Base-by-base conservation (phyloP, 352 stramenopile species). In the Pythium aristosporum region DNA sequence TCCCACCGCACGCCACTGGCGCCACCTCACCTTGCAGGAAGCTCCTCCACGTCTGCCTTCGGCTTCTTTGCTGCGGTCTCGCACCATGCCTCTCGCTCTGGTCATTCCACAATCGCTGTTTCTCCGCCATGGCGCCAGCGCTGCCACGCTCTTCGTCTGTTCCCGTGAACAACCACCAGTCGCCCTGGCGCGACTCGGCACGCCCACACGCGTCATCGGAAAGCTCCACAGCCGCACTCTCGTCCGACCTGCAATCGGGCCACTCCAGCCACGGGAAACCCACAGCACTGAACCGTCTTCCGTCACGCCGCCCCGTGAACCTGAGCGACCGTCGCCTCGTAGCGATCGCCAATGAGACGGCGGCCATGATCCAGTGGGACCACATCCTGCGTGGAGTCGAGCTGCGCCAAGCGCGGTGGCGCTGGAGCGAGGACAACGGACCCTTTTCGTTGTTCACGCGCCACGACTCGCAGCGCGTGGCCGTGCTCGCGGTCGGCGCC, bases 331-430 rank as follows among this genome's bases (percentile, higher is more conserved):
- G 50, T 28, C 52, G 46, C 5, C 59, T 72, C 44, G 57, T 57
- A 9, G 21, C 47, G 32, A 23, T 72, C 32, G 65, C 65, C 15
- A 61, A 65, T 21, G 59, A 72, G 46, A 65, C 65, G 15, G 65
- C 59, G 1, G 65, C 46, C 16, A 60, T 58, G 37, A 64, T 72
- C 65, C 50, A 65, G 15, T 72, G 65, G 65, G 58, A 64, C 34
- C 55, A 52, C 51, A 62, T 71, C 53, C 53, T 71, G 36, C 58
- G 55, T 16, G 28, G 46, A 4, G 30, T 53, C 6, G 59, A 58
- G 65, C 39, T 34, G 11, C 32, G 53, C 11, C 48, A 56, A 16
- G 47, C 52, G 32, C 53, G 43, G 7, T 72, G 65, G 65, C 63
- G 67, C 28, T 72, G 65, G 65, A 2, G 42, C 52, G 53, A 67